Base-by-base conservation (phyloP, 768 basidiomycete genomes). In the Solioccasus polychromus region DNA sequence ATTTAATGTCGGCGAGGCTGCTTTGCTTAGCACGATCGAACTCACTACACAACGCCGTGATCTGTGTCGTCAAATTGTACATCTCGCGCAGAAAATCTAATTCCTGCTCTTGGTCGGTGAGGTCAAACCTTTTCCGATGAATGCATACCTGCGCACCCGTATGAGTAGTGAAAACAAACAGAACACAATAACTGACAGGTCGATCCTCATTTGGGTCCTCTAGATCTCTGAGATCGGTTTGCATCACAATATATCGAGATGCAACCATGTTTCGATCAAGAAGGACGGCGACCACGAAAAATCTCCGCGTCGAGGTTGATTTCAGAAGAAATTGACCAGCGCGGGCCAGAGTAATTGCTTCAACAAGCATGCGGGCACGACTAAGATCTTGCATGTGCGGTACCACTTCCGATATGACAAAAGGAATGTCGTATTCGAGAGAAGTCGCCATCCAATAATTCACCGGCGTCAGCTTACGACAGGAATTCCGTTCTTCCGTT, bases 211-310 rank as follows among this genome's bases (percentile, higher is more conserved):
- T 31, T 15, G 11, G 11, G 30, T 31, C 11, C 11, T 4, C 30
- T 15, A 4, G 11, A 4, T 15, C 11, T 9, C 8, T 11, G 11
- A 4, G 15, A 15, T 11, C 46, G 5, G 32, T 28, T 22, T 57
- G 30, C 17, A 37, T 25, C 9, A 42, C 23, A 2, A 53, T 35
- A 28, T 52, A 53, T 3, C 51, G 29, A n/a, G 39, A 45, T 0
- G 11, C 48, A 24, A 26, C 24, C 42, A 57, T 32, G 1, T 34
- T 5, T 9, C 15, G 28, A 17, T 22, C 25, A 1, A 57, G 10
- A 36, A 51, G 51, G 11, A 58, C 28, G 8, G 44, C 52, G 15
- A 58, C 45, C 1, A 58, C 31, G 11, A 58, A 57, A 39, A 54
- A 51, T 1, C 8, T n/a, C 5, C 8, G 17, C 18, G 20, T 32